phyloP scores from a whole-genome alignment of 1,284 basidiomycete genomes.

The Cerrena zonata region DNA sequence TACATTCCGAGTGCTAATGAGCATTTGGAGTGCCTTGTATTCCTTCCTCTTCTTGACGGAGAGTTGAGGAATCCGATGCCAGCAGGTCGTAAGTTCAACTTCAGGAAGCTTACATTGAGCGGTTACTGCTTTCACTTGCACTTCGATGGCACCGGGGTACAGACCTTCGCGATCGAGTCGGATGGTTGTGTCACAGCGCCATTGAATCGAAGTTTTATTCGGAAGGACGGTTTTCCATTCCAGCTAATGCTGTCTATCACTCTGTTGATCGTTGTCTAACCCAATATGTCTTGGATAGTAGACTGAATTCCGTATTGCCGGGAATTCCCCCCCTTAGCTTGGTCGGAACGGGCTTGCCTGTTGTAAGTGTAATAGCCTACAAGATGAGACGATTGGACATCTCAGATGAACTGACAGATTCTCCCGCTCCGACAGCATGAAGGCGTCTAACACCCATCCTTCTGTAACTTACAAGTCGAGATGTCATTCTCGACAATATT shows the following conservation, averaged over 20 bases:
- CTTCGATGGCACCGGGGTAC: no score
- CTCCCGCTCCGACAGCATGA: neutral
- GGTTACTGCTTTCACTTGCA: neutral
- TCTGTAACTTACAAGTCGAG: neutral
- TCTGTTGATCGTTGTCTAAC: constrained; percentile 2
- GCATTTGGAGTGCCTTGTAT: neutral
- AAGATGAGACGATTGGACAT: neutral
- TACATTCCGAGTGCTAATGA: neutral
- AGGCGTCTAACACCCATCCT: neutral
- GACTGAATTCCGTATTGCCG: neutral
- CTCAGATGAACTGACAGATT: neutral
- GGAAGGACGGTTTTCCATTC: constrained; percentile 4
- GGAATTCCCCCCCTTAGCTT: neutral
- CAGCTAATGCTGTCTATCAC: neutral
- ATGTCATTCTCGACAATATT: neutral
- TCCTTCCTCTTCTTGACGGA: neutral
- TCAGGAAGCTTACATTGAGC: neutral
- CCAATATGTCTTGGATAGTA: constrained; percentile 1
- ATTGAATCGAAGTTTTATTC: constrained; percentile 1
- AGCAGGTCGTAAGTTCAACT: neutral
- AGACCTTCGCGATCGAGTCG: neutral
- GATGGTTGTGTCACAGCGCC: neutral
- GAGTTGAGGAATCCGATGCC: neutral
- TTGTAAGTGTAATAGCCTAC: neutral
- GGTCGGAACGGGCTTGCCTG: neutral